Conservation (phyloP, 345 rosid genomes). For the Acer saccharum region DNA sequence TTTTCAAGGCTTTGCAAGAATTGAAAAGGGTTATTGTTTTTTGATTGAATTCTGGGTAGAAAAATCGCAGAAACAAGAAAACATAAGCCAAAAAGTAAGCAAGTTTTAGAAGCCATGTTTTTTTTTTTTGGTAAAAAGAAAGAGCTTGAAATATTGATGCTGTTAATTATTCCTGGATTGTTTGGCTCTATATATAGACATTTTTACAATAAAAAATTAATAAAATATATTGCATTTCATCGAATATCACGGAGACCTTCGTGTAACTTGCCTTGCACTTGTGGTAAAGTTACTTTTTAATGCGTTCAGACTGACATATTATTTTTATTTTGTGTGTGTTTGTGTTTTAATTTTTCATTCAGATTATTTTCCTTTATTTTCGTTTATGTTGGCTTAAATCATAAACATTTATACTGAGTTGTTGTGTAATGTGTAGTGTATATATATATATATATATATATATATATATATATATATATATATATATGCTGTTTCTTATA, state of each 20-base stretch:
- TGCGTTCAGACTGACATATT: not conserved
- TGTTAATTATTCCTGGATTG: not conserved
- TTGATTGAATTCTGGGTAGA: not conserved
- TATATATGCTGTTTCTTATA: no score
- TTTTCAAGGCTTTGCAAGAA: conserved; percentile 8
- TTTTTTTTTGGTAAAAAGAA: no score
- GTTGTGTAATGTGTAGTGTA: no score
- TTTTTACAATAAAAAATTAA: not conserved
- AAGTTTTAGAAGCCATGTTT: not conserved
- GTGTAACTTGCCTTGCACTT: not conserved
- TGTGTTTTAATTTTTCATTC: no score
- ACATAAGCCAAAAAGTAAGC: not conserved
- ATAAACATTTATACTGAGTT: no score
- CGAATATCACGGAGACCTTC: not conserved
- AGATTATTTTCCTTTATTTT: no score
- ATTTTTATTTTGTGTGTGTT: no score
- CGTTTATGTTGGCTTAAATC: no score
- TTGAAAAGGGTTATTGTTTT: not conserved
- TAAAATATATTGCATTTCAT: no score
- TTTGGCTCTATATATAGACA: not conserved
- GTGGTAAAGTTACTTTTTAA: not conserved
- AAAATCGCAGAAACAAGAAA: not conserved
- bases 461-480: no score
- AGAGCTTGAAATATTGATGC: not conserved
- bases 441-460: no score